Percentiles rank a stretch among this genome's conserved stretches.
Conservation (phyloP, 1,284 basidiomycete genomes). For the Leccinum pachyderme region DNA sequence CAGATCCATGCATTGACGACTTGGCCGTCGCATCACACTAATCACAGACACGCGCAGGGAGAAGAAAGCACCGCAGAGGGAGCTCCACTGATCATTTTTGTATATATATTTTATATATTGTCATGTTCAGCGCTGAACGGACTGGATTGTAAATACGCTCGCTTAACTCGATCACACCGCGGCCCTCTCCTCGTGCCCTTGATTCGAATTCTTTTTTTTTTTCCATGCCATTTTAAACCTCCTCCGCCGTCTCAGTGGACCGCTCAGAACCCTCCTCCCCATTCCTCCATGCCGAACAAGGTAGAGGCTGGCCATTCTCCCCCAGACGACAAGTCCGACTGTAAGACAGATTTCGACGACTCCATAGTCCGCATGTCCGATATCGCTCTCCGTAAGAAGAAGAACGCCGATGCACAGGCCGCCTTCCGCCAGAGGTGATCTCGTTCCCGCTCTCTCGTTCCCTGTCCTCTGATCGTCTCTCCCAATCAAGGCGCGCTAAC, state of each 20-base stretch:
- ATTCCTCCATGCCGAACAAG: conserved; percentile 45
- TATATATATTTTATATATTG: neutral
- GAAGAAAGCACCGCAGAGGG: neutral
- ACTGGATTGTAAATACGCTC: conserved; percentile 39
- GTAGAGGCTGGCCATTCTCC: conserved; percentile 37
- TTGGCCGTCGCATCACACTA: conserved; percentile 1
- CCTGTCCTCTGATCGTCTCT: conserved; percentile 37
- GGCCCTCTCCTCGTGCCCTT: conserved; percentile 62
- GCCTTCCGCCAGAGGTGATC: conserved; percentile 44
- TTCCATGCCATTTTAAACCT: conserved; percentile 53
- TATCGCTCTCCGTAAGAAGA: conserved; percentile 75
- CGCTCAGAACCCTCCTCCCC: conserved; percentile 18
- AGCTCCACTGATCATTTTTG: neutral
- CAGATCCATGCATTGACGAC: conserved; percentile 24
- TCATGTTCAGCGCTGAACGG: conserved; percentile 17
- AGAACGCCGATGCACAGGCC: conserved; percentile 74
- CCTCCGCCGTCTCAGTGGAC: conserved; percentile 16
- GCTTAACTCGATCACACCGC: conserved; percentile 41
- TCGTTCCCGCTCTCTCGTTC: conserved; percentile 1
- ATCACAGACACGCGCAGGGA: conserved; percentile 4
- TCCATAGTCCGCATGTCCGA: conserved; percentile 44
- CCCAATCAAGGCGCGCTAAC: conserved; percentile 63
- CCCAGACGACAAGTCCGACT: conserved; percentile 31
- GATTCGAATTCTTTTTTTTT: conserved; percentile 58
- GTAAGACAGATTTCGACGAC: conserved; percentile 43